Percentiles rank a stretch among this genome's conserved stretches.
Conservation (phyloP, 352 stramenopile genomes). For the Blastocystis sp. region DNA sequence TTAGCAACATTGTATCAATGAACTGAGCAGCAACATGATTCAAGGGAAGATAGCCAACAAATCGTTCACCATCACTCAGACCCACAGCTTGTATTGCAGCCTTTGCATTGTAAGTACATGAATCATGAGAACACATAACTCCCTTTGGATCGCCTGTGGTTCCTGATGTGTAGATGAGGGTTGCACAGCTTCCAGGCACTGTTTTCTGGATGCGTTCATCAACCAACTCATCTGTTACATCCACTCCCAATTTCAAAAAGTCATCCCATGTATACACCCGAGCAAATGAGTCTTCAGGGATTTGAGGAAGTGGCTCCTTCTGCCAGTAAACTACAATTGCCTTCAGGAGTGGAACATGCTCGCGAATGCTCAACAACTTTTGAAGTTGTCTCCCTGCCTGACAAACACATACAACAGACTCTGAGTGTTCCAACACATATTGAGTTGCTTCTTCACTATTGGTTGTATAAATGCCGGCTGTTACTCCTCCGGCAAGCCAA, state of each 20-base stretch:
- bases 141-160: conserved; percentile 66
- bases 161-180: conserved; percentile 66
- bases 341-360: conserved; percentile 73
- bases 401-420: conserved; percentile 74
- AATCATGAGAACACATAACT: conserved; percentile 67
- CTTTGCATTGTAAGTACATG: conserved; percentile 60
- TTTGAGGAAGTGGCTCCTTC: conserved; percentile 67
- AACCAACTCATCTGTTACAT: conserved; percentile 41
- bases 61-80: conserved; percentile 64
- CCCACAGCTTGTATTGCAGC: background rate
- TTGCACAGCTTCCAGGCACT: conserved; percentile 62
- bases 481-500: conserved; percentile 74
- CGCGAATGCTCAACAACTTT: conserved; percentile 72
- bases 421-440: conserved; percentile 75
- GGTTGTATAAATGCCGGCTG: conserved; percentile 77
- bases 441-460: conserved; percentile 73
- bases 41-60: conserved; percentile 68
- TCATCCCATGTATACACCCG: conserved; percentile 65
- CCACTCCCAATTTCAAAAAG: conserved; percentile 63
- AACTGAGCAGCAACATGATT: conserved; percentile 70
- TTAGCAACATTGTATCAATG: conserved; percentile 67
- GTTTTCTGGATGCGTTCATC: conserved; percentile 63
- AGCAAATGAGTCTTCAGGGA: conserved; percentile 61
- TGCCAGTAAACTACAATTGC: conserved; percentile 72
- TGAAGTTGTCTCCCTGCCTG: conserved; percentile 71